phyloP scores from a whole-genome alignment of 2,329 filamentous ascomycete genomes.

The Ilyonectria destructans region DNA sequence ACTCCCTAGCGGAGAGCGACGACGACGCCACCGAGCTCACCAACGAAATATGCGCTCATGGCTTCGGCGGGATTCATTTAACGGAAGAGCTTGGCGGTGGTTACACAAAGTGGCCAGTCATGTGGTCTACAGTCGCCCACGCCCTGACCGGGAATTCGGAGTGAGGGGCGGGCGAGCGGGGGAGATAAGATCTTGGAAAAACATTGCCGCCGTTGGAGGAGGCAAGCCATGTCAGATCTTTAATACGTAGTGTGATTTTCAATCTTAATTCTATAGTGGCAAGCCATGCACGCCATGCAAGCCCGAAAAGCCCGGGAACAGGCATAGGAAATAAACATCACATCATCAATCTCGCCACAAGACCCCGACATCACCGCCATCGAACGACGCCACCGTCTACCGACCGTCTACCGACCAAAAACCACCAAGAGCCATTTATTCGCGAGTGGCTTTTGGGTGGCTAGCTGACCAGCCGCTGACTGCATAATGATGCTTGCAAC shows the following conservation, averaged over 20 bases:
- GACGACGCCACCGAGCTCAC: conserved; percentile 25
- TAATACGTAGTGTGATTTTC: background rate
- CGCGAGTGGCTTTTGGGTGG: no score
- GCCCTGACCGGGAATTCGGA: conserved; percentile 1
- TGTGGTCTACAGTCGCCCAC: conserved; percentile 23
- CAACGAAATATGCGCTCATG: conserved; percentile 17
- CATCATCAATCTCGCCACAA: background rate
- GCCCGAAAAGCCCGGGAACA: no score
- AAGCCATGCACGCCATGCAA: no score
- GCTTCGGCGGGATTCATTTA: conserved; percentile 35
- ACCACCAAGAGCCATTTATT: no score
- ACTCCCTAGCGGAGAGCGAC: conserved; percentile 26
- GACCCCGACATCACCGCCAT: no score
- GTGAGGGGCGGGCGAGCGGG: background rate
- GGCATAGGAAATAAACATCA: background rate
- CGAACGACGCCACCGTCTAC: no score
- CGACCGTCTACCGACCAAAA: no score
- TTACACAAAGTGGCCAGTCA: conserved; percentile 36
- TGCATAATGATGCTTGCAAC: no score
- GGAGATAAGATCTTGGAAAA: background rate
- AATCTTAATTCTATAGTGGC: no score
- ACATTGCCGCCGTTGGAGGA: background rate
- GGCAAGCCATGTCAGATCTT: background rate
- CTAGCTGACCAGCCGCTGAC: no score
- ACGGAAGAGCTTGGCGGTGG: conserved; percentile 37